phyloP scores from a whole-genome alignment of 176 grass and related monocot genomes.

The Thalia dealbata region DNA sequence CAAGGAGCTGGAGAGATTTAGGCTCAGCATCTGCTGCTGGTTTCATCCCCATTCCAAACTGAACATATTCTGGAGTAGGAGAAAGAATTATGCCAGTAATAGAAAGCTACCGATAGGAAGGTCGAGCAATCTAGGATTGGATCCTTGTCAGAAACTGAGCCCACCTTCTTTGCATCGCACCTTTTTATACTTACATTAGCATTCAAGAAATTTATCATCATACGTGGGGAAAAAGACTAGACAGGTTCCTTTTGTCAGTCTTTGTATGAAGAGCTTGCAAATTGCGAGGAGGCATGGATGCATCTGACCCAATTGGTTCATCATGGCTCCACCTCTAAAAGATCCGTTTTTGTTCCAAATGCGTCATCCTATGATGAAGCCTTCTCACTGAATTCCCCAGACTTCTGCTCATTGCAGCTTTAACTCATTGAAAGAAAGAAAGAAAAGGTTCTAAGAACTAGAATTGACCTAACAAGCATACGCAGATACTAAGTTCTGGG shows the following conservation, averaged over 20 bases:
- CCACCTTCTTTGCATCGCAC: too few relatives aligned
- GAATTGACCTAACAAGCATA: too few relatives aligned
- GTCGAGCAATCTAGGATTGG: background rate
- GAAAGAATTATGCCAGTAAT: too few relatives aligned
- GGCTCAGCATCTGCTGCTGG: too few relatives aligned
- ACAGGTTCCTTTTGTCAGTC: background rate
- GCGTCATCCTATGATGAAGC: background rate
- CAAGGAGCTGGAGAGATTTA: too few relatives aligned
- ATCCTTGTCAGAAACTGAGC: background rate
- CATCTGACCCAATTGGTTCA: background rate
- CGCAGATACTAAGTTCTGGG: too few relatives aligned
- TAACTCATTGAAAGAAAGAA: too few relatives aligned
- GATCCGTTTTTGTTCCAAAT: background rate
- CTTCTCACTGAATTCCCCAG: background rate
- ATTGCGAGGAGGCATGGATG: background rate
- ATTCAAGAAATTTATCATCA: background rate
- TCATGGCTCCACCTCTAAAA: background rate
- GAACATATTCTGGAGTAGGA: too few relatives aligned
- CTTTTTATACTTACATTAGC: background rate
- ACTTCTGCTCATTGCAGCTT: background rate
- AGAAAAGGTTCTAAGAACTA: too few relatives aligned
- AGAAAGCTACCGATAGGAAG: too few relatives aligned
- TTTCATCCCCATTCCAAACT: too few relatives aligned
- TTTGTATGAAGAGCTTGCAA: background rate
- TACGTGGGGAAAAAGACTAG: background rate